These are phyloP conservation scores for Zygnema circumcarinatum DNA, from an alignment of 139 green algal species.

Conservation along the genomic window DNA sequence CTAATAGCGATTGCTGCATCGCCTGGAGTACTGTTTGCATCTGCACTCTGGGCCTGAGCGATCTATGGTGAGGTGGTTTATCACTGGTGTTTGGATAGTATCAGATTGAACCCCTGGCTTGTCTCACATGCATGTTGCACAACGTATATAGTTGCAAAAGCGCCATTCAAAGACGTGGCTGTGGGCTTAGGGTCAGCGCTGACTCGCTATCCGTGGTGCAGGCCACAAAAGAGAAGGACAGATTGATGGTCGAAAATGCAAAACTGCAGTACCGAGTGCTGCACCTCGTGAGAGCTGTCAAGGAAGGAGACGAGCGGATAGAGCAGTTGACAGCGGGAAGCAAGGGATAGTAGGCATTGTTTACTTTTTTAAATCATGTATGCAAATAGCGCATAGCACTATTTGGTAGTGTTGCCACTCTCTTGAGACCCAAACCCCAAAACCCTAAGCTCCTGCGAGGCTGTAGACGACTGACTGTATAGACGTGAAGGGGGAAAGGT, in stretches of 20 bases:
- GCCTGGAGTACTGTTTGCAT: too few relatives aligned
- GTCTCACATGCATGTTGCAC: neutral
- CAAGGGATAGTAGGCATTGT: too few relatives aligned
- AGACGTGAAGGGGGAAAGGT: too few relatives aligned
- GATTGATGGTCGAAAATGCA: neutral
- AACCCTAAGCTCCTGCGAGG: too few relatives aligned
- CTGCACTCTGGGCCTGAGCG: neutral
- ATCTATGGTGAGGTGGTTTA: neutral
- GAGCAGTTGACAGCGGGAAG: neutral
- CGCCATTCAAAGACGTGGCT: neutral
- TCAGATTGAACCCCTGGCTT: neutral
- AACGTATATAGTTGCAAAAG: neutral
- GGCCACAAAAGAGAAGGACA: neutral
- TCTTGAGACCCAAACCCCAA: too few relatives aligned
- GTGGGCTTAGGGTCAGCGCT: neutral
- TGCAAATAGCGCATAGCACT: too few relatives aligned
- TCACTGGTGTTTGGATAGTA: neutral
- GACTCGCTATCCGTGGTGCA: neutral
- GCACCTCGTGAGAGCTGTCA: slow-evolving; percentile 1
- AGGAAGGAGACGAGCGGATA: neutral
- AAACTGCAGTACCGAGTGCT: slow-evolving; percentile 11
- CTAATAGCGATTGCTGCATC: too few relatives aligned
- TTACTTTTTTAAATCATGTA: too few relatives aligned
- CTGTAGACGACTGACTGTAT: too few relatives aligned
- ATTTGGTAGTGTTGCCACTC: too few relatives aligned